Conservation (phyloP, 305 asterid genomes). For the Nicotiana rustica region DNA sequence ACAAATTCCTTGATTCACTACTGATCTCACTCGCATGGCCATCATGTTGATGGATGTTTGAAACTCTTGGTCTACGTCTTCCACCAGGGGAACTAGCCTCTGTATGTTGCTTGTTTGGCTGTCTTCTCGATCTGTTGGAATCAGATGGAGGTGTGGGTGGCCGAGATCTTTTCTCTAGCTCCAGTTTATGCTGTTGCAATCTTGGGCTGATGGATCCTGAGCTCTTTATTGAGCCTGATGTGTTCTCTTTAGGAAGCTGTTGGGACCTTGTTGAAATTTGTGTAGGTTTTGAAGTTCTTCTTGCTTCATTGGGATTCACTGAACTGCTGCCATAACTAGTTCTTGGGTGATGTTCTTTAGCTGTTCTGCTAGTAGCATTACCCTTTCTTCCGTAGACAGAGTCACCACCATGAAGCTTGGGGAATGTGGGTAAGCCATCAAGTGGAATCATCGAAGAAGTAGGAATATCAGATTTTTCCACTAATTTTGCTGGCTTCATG, state of each 20-base stretch:
- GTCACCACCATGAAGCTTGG: constrained; percentile 49
- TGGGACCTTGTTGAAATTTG: constrained; percentile 59
- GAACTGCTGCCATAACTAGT: constrained; percentile 48
- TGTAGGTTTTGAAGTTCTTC: constrained; percentile 50
- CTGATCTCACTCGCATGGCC: constrained; percentile 51
- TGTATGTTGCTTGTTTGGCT: constrained; percentile 58
- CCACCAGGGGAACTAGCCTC: constrained; percentile 71
- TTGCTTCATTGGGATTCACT: constrained; percentile 45
- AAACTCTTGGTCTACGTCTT: constrained; percentile 58
- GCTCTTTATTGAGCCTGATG: constrained; percentile 53
- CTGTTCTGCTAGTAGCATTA: constrained; percentile 40
- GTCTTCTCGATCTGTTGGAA: constrained; percentile 62
- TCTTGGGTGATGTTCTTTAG: constrained; percentile 48
- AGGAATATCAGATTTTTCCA: constrained; percentile 65
- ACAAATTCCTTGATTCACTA: constrained; percentile 49
- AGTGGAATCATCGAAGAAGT: constrained; percentile 66
- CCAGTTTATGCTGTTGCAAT: constrained; percentile 70
- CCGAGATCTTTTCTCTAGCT: constrained; percentile 68
- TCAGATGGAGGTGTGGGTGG: constrained; percentile 77
- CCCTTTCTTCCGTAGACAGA: constrained; percentile 49
- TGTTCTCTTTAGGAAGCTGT: constrained; percentile 56
- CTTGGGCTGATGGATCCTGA: constrained; percentile 79
- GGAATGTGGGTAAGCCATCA: constrained; percentile 54
- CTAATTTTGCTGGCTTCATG: constrained; percentile 85
- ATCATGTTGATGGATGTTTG: constrained; percentile 47